These are phyloP conservation scores for Nelumbo lutea DNA, from an alignment of 164 flowering plant species.

Conservation along the genomic window DNA sequence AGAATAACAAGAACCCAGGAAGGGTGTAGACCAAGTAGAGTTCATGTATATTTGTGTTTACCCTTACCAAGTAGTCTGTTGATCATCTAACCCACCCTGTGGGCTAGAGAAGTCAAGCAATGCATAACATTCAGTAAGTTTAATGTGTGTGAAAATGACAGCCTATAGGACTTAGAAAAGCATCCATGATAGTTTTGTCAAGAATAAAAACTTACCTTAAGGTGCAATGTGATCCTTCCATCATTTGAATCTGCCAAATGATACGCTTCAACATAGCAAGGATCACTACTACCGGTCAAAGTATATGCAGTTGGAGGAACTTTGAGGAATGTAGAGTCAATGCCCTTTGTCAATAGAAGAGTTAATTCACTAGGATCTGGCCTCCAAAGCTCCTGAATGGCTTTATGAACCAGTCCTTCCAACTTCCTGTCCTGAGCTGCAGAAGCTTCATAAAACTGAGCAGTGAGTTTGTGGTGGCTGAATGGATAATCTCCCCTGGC, in stretches of 20 bases:
- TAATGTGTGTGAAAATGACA: no score
- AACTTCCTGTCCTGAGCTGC: conserved; percentile 98
- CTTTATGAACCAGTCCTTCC: conserved; percentile 95
- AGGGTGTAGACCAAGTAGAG: no score
- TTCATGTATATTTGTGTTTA: no score
- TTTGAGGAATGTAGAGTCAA: conserved; percentile 66
- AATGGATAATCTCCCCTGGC: conserved; percentile 97
- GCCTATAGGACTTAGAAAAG: not conserved
- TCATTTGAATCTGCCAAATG: conserved; percentile 92
- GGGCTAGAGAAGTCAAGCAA: no score
- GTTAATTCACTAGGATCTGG: conserved; percentile 96
- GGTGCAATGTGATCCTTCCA: conserved; percentile 85
- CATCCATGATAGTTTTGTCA: conserved; percentile 2
- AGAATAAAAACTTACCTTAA: conserved; percentile 53
- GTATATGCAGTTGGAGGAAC: conserved; percentile 78
- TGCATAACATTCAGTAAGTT: no score
- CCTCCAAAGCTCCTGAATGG: conserved; percentile 97
- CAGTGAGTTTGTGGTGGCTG: conserved; percentile 96
- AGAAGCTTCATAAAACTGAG: conserved; percentile 91
- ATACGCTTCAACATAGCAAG: conserved; percentile 95
- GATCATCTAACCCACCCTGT: no score
- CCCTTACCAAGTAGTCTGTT: no score
- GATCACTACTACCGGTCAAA: conserved; percentile 97
- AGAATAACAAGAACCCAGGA: no score
- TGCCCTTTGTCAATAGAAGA: conserved; percentile 68